A percentile compares a stretch with the other conserved stretches of the same genome.
Evolutionary conservation across 2,329 filamentous ascomycete genomes (phyloP).

Genomic region (Xylaria sp.): DNA sequence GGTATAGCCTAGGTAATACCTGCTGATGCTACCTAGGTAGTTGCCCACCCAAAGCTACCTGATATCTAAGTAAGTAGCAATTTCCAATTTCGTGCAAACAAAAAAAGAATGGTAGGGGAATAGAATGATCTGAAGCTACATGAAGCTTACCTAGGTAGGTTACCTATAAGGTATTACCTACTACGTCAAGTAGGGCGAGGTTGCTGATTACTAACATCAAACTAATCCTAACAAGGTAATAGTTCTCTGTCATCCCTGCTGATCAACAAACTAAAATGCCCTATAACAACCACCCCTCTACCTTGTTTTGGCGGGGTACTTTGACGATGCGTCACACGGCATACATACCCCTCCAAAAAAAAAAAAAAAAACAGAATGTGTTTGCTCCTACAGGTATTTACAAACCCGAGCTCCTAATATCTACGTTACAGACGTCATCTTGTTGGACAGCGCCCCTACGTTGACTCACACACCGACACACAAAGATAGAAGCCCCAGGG

Average conservation of each 20-base stretch:
- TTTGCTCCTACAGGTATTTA: background rate
- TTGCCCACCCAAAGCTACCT: too few species aligned
- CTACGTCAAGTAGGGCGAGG: too few species aligned
- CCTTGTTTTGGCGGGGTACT: conserved; percentile 27
- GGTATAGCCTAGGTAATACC: background rate
- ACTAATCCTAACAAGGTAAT: conserved; percentile 9
- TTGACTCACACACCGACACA: background rate
- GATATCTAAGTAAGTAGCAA: background rate
- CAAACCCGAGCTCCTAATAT: background rate
- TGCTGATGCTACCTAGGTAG: too few species aligned
- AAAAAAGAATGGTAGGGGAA: too few species aligned
- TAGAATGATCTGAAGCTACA: background rate
- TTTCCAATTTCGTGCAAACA: too few species aligned
- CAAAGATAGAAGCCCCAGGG: background rate
- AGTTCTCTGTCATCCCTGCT: background rate
- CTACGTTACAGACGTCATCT: background rate
- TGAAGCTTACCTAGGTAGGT: background rate
- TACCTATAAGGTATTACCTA: background rate
- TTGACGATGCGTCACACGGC: conserved; percentile 41
- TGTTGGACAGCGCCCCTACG: background rate
- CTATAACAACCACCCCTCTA: background rate
- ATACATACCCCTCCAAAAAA: conserved; percentile 28
- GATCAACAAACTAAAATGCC: conserved; percentile 8
- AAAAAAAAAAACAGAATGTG: too few species aligned
- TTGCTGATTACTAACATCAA: background rate